Conservation (phyloP, 495 filamentous ascomycete genomes). For the Lasiosphaeria ovina region DNA sequence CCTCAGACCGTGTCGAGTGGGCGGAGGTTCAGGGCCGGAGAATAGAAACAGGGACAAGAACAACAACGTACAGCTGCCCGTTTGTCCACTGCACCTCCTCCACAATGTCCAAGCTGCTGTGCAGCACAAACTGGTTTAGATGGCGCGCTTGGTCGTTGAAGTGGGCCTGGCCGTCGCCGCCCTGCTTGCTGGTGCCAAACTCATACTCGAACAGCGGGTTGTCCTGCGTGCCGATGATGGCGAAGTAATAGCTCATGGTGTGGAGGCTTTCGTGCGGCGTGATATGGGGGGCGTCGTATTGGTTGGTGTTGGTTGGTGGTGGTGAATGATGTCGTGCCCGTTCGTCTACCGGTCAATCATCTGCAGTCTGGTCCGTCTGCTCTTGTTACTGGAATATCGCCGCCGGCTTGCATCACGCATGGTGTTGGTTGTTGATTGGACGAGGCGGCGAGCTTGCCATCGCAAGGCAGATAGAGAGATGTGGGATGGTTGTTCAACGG, state of each 20-base stretch:
- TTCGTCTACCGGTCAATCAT: constrained; percentile 33
- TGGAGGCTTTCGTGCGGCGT: too few species aligned
- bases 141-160: constrained; percentile 83
- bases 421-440: too few species aligned
- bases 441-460: too few species aligned
- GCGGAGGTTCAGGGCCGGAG: neutral
- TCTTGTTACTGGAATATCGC: neutral
- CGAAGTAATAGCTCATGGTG: constrained; percentile 93
- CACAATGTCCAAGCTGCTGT: constrained; percentile 86
- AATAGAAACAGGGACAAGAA: constrained; percentile 1
- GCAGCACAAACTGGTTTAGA: constrained; percentile 97
- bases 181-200: constrained; percentile 91
- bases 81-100: constrained; percentile 92
- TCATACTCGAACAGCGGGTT: constrained; percentile 93
- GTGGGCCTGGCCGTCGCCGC: constrained; percentile 85
- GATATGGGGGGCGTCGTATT: neutral
- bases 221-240: constrained; percentile 89
- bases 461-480: too few species aligned
- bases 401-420: neutral
- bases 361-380: constrained; percentile 5
- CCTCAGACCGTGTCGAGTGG: too few species aligned
- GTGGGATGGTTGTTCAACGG: too few species aligned
- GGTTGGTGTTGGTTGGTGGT: constrained; percentile 7
- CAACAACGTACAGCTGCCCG: constrained; percentile 63
- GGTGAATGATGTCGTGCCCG: neutral